A percentile compares a stretch with the other conserved stretches of the same genome.
phyloP scores from a whole-genome alignment of 1,139 yeast species.

The Meyerozyma elateridarum region DNA sequence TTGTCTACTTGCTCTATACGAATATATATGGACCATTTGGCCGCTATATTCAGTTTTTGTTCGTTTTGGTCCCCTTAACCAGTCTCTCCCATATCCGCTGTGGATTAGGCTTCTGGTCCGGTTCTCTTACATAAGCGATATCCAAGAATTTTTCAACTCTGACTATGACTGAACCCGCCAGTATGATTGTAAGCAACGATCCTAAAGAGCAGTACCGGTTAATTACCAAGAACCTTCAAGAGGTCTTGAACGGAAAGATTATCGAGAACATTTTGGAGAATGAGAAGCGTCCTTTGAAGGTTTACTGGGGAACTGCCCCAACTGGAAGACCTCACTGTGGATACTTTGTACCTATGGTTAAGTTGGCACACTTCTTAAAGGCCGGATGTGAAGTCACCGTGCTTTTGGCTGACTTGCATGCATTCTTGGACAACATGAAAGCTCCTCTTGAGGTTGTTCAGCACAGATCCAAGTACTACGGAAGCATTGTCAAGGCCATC shows the following conservation, averaged over 20 bases:
- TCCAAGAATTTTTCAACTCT: background rate
- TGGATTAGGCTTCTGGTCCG: background rate
- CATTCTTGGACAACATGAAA: slow-evolving; percentile 96
- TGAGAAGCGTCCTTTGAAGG: slow-evolving; percentile 72
- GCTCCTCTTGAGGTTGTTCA: slow-evolving; percentile 92
- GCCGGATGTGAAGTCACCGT: slow-evolving; percentile 97
- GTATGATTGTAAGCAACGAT: slow-evolving; percentile 22
- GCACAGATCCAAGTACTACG: slow-evolving; percentile 88
- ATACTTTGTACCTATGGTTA: slow-evolving; percentile 96
- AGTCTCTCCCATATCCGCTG: too few species aligned
- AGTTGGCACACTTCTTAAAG: slow-evolving; percentile 87
- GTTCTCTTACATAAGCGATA: background rate
- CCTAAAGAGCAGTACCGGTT: slow-evolving; percentile 69
- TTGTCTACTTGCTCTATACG: background rate
- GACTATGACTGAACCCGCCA: background rate
- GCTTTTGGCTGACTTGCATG: slow-evolving; percentile 94
- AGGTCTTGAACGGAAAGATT: slow-evolving; percentile 83
- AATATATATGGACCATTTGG: too few species aligned
- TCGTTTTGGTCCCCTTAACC: too few species aligned
- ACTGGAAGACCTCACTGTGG: slow-evolving; percentile 99
- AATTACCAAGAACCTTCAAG: slow-evolving; percentile 85
- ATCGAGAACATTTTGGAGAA: slow-evolving; percentile 79
- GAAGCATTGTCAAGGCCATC: slow-evolving; percentile 74
- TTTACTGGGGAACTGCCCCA: slow-evolving; percentile 92
- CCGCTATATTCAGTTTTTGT: too few species aligned